Evolutionary conservation across 179 eudicot species (phyloP).

Genomic region (Patellifolia procumbens): DNA sequence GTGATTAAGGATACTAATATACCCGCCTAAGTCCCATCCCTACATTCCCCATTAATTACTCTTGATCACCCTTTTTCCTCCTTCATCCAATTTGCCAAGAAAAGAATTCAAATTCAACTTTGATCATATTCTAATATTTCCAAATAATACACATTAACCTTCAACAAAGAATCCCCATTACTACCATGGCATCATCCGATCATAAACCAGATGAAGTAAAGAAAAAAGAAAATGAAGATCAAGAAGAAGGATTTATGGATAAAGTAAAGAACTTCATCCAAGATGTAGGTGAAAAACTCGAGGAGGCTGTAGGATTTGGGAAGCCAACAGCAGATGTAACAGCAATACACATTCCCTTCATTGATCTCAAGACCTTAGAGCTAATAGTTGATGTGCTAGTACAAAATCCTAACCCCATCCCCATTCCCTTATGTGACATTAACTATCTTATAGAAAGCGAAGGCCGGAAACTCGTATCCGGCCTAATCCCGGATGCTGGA

Average conservation of each 20-base stretch:
- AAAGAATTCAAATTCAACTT: no score
- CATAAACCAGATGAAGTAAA: constrained; percentile 13
- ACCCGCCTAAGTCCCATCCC: no score
- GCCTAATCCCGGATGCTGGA: constrained; percentile 42
- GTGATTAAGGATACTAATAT: no score
- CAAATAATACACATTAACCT: no score
- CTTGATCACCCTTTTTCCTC: no score
- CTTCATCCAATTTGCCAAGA: no score
- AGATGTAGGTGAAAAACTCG: constrained; percentile 35
- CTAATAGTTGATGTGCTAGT: constrained; percentile 35
- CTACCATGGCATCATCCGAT: constrained; percentile 27
- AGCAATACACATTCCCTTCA: constrained; percentile 29
- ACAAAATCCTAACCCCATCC: constrained; percentile 40
- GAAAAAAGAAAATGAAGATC: constrained; percentile 18
- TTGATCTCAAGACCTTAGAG: constrained; percentile 34
- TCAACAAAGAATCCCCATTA: no score
- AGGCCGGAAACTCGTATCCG: constrained; percentile 36
- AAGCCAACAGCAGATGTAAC: constrained; percentile 40
- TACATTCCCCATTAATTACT: no score
- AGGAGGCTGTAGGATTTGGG: constrained; percentile 38
- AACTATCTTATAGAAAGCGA: constrained; percentile 39
- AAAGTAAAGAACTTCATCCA: constrained; percentile 27
- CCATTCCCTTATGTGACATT: constrained; percentile 40
- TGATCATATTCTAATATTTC: no score
- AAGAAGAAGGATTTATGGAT: constrained; percentile 34